Conservation (phyloP, 2,329 filamentous ascomycete genomes). For the Trichophyton mentagrophytes region DNA sequence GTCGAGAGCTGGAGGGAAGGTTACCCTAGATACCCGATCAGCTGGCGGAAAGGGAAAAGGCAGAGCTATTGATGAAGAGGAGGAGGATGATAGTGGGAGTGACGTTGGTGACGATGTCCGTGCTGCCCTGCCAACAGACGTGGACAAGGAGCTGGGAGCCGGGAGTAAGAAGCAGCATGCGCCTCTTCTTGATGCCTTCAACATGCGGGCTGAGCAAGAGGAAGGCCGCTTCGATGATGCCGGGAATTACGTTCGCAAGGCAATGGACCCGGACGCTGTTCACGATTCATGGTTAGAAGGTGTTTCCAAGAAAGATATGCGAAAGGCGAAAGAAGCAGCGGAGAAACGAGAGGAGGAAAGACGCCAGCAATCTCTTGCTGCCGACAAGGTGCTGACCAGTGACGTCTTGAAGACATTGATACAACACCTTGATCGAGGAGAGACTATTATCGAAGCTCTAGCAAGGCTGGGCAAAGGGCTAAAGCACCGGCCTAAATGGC, state of each 20-base stretch:
- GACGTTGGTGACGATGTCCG: slow-evolving; percentile 53
- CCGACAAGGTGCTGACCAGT: slow-evolving; percentile 60
- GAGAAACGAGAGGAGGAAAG: slow-evolving; percentile 71
- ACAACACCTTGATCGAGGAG: slow-evolving; percentile 57
- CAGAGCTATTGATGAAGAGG: slow-evolving; percentile 38
- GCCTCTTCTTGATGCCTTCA: slow-evolving; percentile 91
- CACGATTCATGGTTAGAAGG: slow-evolving; percentile 92
- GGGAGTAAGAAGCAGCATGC: slow-evolving; percentile 87
- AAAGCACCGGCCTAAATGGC: slow-evolving; percentile 48
- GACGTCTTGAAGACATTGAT: slow-evolving; percentile 67
- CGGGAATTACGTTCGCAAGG: slow-evolving; percentile 85
- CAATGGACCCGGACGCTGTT: slow-evolving; percentile 71
- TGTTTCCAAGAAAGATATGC: slow-evolving; percentile 86
- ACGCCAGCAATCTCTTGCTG: slow-evolving; percentile 55
- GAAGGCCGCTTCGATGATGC: slow-evolving; percentile 84
- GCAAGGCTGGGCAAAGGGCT: slow-evolving; percentile 62
- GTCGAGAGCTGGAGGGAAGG: slow-evolving; percentile 61
- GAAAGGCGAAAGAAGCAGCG: slow-evolving; percentile 71
- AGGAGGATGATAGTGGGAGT: slow-evolving; percentile 46
- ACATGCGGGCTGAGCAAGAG: slow-evolving; percentile 78
- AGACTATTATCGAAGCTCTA: slow-evolving; percentile 79
- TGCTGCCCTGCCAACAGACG: slow-evolving; percentile 58
- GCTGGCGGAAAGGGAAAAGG: slow-evolving; percentile 42
- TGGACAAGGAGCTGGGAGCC: slow-evolving; percentile 82
- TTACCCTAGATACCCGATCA: slow-evolving; percentile 39